phyloP scores from a whole-genome alignment of 441 rosid genomes.

The Pelargonium australe region DNA sequence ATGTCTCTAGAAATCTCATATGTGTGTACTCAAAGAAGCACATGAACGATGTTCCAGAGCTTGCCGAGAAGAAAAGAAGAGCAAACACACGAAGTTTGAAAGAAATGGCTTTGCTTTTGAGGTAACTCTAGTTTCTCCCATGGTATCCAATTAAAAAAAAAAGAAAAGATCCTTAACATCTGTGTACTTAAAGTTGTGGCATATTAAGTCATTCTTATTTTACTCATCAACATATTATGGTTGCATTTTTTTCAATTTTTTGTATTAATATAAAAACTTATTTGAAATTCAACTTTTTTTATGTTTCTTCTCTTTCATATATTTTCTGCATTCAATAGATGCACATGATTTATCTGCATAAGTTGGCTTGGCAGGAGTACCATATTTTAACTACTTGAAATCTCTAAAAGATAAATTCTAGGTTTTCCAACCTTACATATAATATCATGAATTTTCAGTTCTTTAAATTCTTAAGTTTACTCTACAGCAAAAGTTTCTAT shows the following conservation, averaged over 20 bases:
- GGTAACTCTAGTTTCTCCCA: slow-evolving; percentile 33
- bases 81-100: slow-evolving; percentile 88
- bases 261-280: background rate
- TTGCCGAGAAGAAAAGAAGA: slow-evolving; percentile 75
- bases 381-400: background rate
- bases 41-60: slow-evolving; percentile 88
- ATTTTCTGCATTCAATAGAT: background rate
- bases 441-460: background rate
- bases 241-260: slow-evolving; percentile 1
- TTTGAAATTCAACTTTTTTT: background rate
- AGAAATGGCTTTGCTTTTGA: slow-evolving; percentile 86
- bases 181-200: background rate
- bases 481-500: background rate
- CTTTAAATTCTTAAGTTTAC: background rate
- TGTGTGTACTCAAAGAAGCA: slow-evolving; percentile 96
- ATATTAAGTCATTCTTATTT: slow-evolving; percentile 1
- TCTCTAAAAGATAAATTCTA: background rate
- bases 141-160: background rate
- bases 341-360: background rate
- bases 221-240: background rate
- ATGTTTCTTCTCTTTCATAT: background rate
- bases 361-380: background rate
- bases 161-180: background rate
- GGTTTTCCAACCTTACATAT: background rate
- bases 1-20: slow-evolving; percentile 67